Conservation (phyloP, 148 eudicot species). For the Chenopodium suecicum region DNA sequence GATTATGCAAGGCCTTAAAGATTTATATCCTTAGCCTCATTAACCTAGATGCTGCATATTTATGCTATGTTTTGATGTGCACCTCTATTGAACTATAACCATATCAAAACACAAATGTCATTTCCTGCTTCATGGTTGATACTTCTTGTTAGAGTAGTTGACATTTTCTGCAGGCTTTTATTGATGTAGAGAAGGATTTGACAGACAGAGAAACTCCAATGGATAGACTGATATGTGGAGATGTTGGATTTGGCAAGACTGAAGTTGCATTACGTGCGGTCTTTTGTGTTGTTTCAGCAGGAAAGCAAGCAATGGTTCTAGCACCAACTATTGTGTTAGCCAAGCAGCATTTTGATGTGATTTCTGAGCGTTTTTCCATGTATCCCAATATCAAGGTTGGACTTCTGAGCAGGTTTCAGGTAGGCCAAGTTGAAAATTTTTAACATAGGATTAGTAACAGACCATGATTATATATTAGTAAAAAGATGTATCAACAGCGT, state of each 20-base stretch:
- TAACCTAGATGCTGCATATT: not conserved
- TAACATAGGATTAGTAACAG: not conserved
- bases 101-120: not conserved
- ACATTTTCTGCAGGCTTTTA: constrained; percentile 71
- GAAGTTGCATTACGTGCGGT: constrained; percentile 97
- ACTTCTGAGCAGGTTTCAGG: constrained; percentile 98
- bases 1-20: not conserved
- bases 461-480: not conserved
- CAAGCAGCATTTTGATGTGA: constrained; percentile 87
- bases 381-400: constrained; percentile 66
- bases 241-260: constrained; percentile 98
- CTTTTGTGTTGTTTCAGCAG: constrained; percentile 83
- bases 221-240: constrained; percentile 97
- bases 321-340: constrained; percentile 98
- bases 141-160: constrained; percentile 32
- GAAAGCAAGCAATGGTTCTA: constrained; percentile 94
- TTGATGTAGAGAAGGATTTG: constrained; percentile 92
- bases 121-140: constrained; percentile 9
- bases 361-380: constrained; percentile 72
- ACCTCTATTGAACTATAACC: not conserved
- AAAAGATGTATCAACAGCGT: not conserved
- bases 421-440: constrained; percentile 25
- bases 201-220: constrained; percentile 94
- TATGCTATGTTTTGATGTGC: not conserved
- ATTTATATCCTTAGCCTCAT: not conserved